These are phyloP conservation scores for Pleurotus giganteus DNA, from an alignment of 768 basidiomycete species.

Conservation along the genomic window DNA sequence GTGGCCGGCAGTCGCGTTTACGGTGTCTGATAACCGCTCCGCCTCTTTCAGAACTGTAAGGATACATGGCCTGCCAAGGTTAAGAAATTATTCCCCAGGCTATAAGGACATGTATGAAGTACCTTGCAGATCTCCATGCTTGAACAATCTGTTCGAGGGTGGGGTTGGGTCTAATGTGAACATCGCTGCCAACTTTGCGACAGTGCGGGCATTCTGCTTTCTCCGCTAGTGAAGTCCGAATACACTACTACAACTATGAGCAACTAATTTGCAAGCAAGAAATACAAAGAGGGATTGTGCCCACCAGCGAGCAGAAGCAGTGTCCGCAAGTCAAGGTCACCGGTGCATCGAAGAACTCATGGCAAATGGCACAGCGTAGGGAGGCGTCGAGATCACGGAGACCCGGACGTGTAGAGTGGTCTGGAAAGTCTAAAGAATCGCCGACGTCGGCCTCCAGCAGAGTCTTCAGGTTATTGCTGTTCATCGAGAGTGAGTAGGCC, in stretches of 20 bases:
- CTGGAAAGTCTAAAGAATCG: slow-evolving; percentile 74
- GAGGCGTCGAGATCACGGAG: slow-evolving; percentile 62
- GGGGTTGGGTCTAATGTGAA: slow-evolving; percentile 64
- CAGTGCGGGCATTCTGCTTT: slow-evolving; percentile 77
- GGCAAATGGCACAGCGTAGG: slow-evolving; percentile 74
- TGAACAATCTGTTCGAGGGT: slow-evolving; percentile 65
- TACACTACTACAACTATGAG: slow-evolving; percentile 49
- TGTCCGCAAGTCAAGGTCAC: slow-evolving; percentile 77
- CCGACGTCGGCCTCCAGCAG: slow-evolving; percentile 34
- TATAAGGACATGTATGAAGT: slow-evolving; percentile 13
- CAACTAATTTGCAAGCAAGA: no score
- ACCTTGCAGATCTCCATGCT: slow-evolving; percentile 78
- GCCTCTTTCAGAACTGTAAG: slow-evolving; percentile 39
- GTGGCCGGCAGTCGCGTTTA: not conserved
- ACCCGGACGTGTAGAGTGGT: slow-evolving; percentile 40
- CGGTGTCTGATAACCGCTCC: slow-evolving; percentile 12
- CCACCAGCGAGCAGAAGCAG: slow-evolving; percentile 75
- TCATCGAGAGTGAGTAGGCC: not conserved
- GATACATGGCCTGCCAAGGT: slow-evolving; percentile 36
- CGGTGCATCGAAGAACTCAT: slow-evolving; percentile 70
- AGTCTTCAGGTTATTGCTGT: slow-evolving; percentile 11
- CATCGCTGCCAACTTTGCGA: slow-evolving; percentile 55
- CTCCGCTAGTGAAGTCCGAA: slow-evolving; percentile 52
- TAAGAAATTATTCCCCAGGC: not conserved
- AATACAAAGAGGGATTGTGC: slow-evolving; percentile 24